These are phyloP conservation scores for Salvia rosmarinus DNA, from an alignment of 257 asterid species.

Conservation along the genomic window DNA sequence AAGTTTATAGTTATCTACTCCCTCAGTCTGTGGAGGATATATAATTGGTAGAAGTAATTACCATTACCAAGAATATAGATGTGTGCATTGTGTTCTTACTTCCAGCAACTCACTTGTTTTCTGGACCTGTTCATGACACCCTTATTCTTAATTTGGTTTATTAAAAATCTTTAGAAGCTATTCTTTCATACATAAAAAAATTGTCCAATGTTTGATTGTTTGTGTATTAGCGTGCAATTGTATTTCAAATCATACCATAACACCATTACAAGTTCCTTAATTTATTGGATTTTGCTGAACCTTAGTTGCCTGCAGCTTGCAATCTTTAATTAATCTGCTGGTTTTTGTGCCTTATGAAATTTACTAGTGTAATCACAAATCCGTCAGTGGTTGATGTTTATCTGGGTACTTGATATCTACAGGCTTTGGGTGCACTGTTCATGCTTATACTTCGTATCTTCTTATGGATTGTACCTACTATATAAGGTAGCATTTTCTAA, in stretches of 20 bases:
- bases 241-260: neutral
- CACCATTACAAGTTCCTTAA: neutral
- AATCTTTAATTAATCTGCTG: neutral
- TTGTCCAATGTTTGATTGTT: neutral
- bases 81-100: too few species aligned
- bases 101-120: neutral
- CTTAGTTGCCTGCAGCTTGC: neutral
- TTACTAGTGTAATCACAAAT: neutral
- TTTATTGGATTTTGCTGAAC: neutral
- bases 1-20: neutral
- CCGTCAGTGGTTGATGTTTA: neutral
- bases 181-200: neutral
- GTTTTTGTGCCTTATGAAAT: neutral
- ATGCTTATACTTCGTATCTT: slow-evolving; percentile 75
- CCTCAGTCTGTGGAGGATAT: neutral
- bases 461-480: slow-evolving; percentile 80
- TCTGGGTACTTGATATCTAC: slow-evolving; percentile 40
- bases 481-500: slow-evolving; percentile 62
- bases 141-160: neutral
- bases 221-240: too few species aligned
- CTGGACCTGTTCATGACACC: neutral
- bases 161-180: neutral
- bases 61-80: neutral
- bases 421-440: slow-evolving; percentile 98
- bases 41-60: too few species aligned